These are phyloP conservation scores for Litsea cubeba DNA, from an alignment of 164 flowering plant species.

Conservation along the genomic window DNA sequence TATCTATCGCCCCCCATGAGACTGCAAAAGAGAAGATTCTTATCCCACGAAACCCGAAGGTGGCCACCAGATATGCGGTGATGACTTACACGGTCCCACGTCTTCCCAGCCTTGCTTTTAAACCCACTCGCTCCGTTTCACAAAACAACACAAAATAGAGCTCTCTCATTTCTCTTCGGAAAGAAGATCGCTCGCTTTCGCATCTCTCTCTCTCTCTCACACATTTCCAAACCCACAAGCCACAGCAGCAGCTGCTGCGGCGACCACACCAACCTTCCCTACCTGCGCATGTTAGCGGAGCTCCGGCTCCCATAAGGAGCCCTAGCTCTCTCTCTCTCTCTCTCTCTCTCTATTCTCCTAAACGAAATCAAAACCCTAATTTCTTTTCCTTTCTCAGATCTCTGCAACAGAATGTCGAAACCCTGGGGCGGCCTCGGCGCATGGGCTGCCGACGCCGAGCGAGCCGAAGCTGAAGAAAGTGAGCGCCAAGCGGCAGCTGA, in stretches of 20 bases:
- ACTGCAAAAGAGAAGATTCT: too few relatives aligned
- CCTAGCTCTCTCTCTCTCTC: constrained; percentile 16
- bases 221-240: not conserved
- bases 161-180: too few relatives aligned
- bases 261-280: not conserved
- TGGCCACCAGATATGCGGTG: too few relatives aligned
- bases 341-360: not conserved
- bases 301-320: constrained; percentile 52
- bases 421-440: constrained; percentile 31
- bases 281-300: constrained; percentile 37
- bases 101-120: too few relatives aligned
- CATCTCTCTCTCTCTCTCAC: too few relatives aligned
- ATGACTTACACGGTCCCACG: too few relatives aligned
- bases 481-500: constrained; percentile 18
- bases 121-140: too few relatives aligned
- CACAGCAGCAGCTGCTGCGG: too few relatives aligned
- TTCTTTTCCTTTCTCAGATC: not conserved
- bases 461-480: constrained; percentile 32
- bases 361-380: not conserved
- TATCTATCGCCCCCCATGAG: too few relatives aligned
- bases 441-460: constrained; percentile 44
- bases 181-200: too few relatives aligned
- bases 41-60: too few relatives aligned
- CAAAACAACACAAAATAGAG: too few relatives aligned
- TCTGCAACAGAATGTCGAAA: constrained; percentile 26